These are phyloP conservation scores for Sequoia sempervirens DNA, from an alignment of 75 land plant genomes.

Conservation along the genomic window DNA sequence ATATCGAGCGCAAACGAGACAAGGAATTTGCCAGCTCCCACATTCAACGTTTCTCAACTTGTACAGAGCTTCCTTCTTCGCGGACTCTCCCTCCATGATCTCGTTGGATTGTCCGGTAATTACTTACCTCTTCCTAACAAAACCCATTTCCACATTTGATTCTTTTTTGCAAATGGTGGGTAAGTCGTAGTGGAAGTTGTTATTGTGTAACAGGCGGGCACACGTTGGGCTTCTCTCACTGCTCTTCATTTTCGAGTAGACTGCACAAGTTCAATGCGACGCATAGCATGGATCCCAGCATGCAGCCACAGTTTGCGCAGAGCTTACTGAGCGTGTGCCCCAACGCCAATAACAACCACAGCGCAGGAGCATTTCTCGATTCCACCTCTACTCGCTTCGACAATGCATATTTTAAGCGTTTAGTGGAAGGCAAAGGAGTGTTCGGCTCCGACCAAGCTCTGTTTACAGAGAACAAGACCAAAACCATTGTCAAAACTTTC, in stretches of 20 bases:
- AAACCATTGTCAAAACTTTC: conserved; percentile 37
- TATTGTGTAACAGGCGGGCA: conserved; percentile 28
- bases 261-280: conserved; percentile 31
- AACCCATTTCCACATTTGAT: background rate
- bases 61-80: conserved; percentile 37
- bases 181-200: too few species aligned
- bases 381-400: conserved; percentile 42
- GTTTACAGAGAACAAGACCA: conserved; percentile 23
- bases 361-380: conserved; percentile 34
- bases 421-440: conserved; percentile 37
- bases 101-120: conserved; percentile 50
- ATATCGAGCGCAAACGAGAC: conserved; percentile 33
- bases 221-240: conserved; percentile 61
- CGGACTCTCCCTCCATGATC: conserved; percentile 39
- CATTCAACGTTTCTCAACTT: conserved; percentile 41
- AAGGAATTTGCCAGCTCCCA: conserved; percentile 42
- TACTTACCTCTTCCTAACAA: too few species aligned
- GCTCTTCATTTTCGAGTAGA: conserved; percentile 38
- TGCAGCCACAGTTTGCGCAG: conserved; percentile 28
- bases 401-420: conserved; percentile 39
- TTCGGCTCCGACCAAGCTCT: conserved; percentile 51
- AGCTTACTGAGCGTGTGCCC: conserved; percentile 40
- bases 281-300: conserved; percentile 32
- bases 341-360: conserved; percentile 16
- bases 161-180: background rate